phyloP scores from a whole-genome alignment of 176 grass and related monocot species.

The Triticum turgidum region DNA sequence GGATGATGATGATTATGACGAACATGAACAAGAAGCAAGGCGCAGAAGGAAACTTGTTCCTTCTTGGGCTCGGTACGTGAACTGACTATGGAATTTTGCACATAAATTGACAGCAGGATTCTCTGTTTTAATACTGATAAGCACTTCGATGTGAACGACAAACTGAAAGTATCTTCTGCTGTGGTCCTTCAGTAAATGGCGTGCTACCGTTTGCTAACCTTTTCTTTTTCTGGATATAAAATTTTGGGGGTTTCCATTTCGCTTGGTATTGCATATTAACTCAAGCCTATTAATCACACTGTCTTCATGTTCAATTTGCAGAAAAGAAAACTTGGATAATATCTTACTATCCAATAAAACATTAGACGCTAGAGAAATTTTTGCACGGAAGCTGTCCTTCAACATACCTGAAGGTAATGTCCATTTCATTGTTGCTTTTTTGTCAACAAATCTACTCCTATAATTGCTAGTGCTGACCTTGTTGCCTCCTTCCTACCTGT shows the following conservation, averaged over 20 bases:
- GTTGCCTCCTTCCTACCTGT: background rate
- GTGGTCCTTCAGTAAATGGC: constrained; percentile 3
- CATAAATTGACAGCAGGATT: background rate
- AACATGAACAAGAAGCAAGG: constrained; percentile 59
- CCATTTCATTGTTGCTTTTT: background rate
- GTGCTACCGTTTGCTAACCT: constrained; percentile 3
- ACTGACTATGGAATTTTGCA: background rate
- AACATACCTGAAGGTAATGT: constrained; percentile 62
- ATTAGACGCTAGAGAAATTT: constrained; percentile 59
- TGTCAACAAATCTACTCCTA: background rate
- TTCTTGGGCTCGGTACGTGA: constrained; percentile 72
- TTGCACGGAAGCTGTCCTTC: constrained; percentile 65
- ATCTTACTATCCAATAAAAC: constrained; percentile 54
- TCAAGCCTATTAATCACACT: constrained; percentile 24
- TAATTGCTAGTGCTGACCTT: constrained; percentile 24
- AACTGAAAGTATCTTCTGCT: constrained; percentile 6
- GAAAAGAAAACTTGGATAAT: constrained; percentile 69
- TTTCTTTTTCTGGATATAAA: background rate
- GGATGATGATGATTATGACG: constrained; percentile 47
- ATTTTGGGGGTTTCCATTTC: background rate
- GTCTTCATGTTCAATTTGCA: constrained; percentile 43
- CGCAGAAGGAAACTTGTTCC: constrained; percentile 70
- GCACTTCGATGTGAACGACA: background rate
- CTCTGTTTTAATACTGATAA: constrained; percentile 23
- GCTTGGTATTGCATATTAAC: constrained; percentile 11